phyloP scores from a whole-genome alignment of 345 rosid genomes.

The Pistacia atlantica region DNA sequence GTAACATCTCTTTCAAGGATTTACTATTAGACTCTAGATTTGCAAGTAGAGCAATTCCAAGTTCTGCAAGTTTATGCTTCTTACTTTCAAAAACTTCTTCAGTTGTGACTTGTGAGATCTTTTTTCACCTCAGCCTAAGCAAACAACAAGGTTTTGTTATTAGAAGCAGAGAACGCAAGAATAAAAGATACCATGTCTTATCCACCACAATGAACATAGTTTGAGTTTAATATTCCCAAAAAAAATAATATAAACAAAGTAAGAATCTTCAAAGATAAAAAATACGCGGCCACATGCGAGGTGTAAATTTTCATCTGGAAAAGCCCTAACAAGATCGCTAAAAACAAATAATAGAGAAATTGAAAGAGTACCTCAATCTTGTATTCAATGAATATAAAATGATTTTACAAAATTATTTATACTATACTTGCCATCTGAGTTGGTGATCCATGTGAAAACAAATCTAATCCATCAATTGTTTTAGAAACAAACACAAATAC shows the following conservation, averaged over 20 bases:
- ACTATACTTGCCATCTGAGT: no score
- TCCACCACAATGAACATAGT: not conserved
- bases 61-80: constrained; percentile 76
- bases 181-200: not conserved
- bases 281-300: not conserved
- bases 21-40: constrained; percentile 79
- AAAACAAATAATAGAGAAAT: no score
- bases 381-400: no score
- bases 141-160: constrained; percentile 11
- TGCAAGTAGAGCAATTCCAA: constrained; percentile 70
- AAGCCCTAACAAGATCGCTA: no score
- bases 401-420: no score
- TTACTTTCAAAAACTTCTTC: constrained; percentile 70
- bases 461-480: no score
- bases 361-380: no score
- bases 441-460: no score
- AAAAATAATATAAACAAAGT: no score
- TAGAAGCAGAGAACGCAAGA: not conserved
- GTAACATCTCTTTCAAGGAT: constrained; percentile 75
- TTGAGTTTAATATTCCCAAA: not conserved
- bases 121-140: constrained; percentile 88
- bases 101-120: constrained; percentile 56
- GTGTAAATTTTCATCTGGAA: no score
- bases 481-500: no score
- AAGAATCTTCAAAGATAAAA: not conserved